A percentile compares a stretch with the other conserved stretches of the same genome.
Conservation (phyloP, 306 rosid genomes). For the Casuarina cunninghamiana region DNA sequence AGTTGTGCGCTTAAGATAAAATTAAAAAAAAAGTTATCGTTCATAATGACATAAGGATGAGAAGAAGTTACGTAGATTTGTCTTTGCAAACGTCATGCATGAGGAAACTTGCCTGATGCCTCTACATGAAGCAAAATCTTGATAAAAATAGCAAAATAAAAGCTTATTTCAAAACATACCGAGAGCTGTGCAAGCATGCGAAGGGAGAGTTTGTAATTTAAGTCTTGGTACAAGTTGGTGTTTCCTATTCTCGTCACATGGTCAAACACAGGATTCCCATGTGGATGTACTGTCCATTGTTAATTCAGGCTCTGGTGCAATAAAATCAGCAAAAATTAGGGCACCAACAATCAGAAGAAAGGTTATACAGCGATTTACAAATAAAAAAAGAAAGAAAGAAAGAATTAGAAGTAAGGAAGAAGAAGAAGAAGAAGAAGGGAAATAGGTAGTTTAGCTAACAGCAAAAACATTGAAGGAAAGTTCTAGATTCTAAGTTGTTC, state of each 20-base stretch:
- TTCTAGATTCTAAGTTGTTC: too few relatives aligned
- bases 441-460: too few relatives aligned
- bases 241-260: conserved; percentile 19
- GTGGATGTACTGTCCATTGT: background rate
- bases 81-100: conserved; percentile 27
- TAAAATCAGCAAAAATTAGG: conserved; percentile 22
- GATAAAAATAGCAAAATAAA: background rate
- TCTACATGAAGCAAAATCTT: conserved; percentile 9
- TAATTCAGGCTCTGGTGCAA: background rate
- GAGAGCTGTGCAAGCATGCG: background rate
- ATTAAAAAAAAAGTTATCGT: background rate
- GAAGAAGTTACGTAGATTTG: background rate
- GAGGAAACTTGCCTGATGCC: conserved; percentile 24
- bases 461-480: too few relatives aligned
- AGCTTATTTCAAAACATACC: conserved; percentile 15
- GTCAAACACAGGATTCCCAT: conserved; percentile 28
- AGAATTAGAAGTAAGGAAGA: too few relatives aligned
- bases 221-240: background rate
- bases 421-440: too few relatives aligned
- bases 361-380: background rate
- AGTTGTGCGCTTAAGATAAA: background rate
- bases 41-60: background rate
- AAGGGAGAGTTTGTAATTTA: conserved; percentile 5
- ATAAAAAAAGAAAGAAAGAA: background rate
- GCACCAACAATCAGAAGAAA: background rate